Conservation (phyloP, 106 monocot species). For the Gastrodia elata region DNA sequence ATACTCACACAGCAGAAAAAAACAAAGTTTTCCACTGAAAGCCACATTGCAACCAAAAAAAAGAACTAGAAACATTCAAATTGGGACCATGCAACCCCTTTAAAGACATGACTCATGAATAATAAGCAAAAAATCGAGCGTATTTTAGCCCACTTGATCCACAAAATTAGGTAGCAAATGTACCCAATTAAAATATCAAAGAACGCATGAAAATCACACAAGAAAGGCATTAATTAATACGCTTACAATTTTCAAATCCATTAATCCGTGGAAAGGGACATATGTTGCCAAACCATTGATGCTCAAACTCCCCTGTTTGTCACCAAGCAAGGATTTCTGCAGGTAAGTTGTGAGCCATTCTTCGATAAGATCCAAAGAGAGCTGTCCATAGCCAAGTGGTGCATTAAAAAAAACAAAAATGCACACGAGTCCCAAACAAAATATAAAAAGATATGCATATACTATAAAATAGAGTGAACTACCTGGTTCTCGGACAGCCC, state of each 20-base stretch:
- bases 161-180: too few species aligned
- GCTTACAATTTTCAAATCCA: conserved; percentile 71
- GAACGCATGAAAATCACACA: too few species aligned
- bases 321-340: conserved; percentile 20
- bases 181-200: too few species aligned
- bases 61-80: too few species aligned
- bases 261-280: conserved; percentile 50
- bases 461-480: neutral
- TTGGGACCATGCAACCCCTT: too few species aligned
- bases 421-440: neutral
- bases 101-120: too few species aligned
- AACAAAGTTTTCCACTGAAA: neutral
- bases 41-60: too few species aligned
- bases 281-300: conserved; percentile 44
- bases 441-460: neutral
- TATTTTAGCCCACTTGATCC: too few species aligned
- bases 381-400: conserved; percentile 29
- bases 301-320: conserved; percentile 13
- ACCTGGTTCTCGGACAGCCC: conserved; percentile 59
- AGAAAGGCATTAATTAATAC: too few species aligned
- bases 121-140: too few species aligned
- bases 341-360: conserved; percentile 35
- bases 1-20: neutral
- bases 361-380: conserved; percentile 41
- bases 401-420: conserved; percentile 7